Percentiles rank a stretch among this genome's conserved stretches.
Evolutionary conservation across 2,329 filamentous ascomycete species (phyloP).

Genomic region (Teratosphaeria epicoccoides): DNA sequence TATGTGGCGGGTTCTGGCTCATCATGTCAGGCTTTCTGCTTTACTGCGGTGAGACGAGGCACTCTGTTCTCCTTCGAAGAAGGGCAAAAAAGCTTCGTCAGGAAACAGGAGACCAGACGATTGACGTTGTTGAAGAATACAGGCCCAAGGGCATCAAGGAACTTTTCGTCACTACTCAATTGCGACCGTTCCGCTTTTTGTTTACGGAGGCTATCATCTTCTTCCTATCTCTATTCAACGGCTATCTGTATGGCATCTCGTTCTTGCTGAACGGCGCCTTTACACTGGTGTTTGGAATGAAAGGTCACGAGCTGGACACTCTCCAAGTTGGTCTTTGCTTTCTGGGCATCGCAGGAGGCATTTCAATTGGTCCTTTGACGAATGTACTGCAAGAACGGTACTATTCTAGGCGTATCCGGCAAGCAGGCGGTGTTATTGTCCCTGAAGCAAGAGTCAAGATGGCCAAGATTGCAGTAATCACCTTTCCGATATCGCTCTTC

Average conservation of each 20-base stretch:
- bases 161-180: conserved; percentile 34
- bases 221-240: conserved; percentile 39
- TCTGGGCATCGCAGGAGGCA: conserved; percentile 16
- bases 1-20: conserved; percentile 6
- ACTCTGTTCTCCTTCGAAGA: background rate
- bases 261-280: conserved; percentile 43
- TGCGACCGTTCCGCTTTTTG: conserved; percentile 40
- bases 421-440: conserved; percentile 16
- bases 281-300: conserved; percentile 36
- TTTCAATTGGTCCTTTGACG: conserved; percentile 26
- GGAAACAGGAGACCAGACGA: background rate
- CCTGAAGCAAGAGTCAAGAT: conserved; percentile 22
- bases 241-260: conserved; percentile 39
- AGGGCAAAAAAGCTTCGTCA: background rate
- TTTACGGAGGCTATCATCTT: conserved; percentile 38
- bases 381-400: conserved; percentile 36
- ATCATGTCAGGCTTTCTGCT: conserved; percentile 1
- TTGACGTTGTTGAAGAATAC: background rate
- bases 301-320: conserved; percentile 27
- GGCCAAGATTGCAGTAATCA: conserved; percentile 11
- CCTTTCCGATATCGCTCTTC: conserved; percentile 15
- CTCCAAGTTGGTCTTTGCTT: conserved; percentile 21
- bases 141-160: conserved; percentile 18
- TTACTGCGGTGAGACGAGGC: conserved; percentile 4
- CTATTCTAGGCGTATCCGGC: conserved; percentile 22